A percentile compares a stretch with the other conserved stretches of the same genome.
phyloP scores from a whole-genome alignment of 129 eudicot species.

The Helianthus annuus region HanXRQr2.0-SUNRISE NC_035441.2:156930359-156930858 shows the following conservation, averaged over 20 bases:
- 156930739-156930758: conserved; percentile 89
- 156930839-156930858: conserved; percentile 74
- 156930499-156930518: conserved; percentile 90
- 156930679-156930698: conserved; percentile 93
- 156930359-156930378: conserved; percentile 92
- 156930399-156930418: conserved; percentile 82
- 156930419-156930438: conserved; percentile 82
- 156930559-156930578: conserved; percentile 92
- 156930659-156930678: conserved; percentile 82
- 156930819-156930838: conserved; percentile 85
- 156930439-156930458: conserved; percentile 84
- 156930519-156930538: conserved; percentile 92
- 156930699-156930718: conserved; percentile 86
- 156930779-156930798: conserved; percentile 72
- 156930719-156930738: conserved; percentile 82
- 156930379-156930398: conserved; percentile 80
- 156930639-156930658: conserved; percentile 79
- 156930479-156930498: conserved; percentile 84
- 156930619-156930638: conserved; percentile 87
- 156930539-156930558: conserved; percentile 95
- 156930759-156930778: conserved; percentile 88
- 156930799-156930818: conserved; percentile 95
- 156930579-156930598: conserved; percentile 89
- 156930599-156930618: conserved; percentile 89
- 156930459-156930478: conserved; percentile 97